These are phyloP conservation scores for Penicillium turbatum DNA, from an alignment of 495 filamentous ascomycete species.

Conservation along the genomic window DNA sequence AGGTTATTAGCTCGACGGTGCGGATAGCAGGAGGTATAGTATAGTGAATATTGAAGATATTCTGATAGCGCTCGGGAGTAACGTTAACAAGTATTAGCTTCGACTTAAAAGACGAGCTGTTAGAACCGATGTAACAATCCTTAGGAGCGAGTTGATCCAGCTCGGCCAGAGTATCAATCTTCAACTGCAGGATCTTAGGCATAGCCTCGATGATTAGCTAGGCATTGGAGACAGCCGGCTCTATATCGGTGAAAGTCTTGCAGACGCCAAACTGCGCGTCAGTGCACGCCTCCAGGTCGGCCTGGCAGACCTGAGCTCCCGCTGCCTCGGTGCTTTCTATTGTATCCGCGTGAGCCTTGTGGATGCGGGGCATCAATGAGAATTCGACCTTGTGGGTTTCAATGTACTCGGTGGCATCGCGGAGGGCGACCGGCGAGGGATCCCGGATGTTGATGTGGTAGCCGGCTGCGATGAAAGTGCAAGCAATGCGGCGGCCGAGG, in stretches of 20 bases:
- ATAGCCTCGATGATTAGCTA: constrained; percentile 51
- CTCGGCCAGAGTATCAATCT: constrained; percentile 41
- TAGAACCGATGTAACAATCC: constrained; percentile 49
- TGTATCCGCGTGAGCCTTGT: constrained; percentile 15
- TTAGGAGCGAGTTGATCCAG: constrained; percentile 36
- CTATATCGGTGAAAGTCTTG: constrained; percentile 23
- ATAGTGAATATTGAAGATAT: constrained; percentile 49
- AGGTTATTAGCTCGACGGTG: constrained; percentile 54
- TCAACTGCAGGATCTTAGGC: constrained; percentile 48
- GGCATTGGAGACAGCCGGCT: constrained; percentile 20
- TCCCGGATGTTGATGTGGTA: constrained; percentile 43
- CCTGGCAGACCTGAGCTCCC: constrained; percentile 7
- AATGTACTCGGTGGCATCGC: constrained; percentile 30
- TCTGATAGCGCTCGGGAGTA: constrained; percentile 8
- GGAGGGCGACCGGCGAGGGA: constrained; percentile 23
- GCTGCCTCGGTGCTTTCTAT: neutral
- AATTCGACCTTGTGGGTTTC: constrained; percentile 31
- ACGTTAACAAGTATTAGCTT: constrained; percentile 24
- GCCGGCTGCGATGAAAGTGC: constrained; percentile 37
- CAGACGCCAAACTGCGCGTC: constrained; percentile 14
- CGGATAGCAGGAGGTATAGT: constrained; percentile 47
- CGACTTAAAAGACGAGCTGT: constrained; percentile 30
- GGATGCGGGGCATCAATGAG: constrained; percentile 25
- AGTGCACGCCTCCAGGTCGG: constrained; percentile 9
- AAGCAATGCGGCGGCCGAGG: constrained; percentile 45